Evolutionary conservation across 768 basidiomycete genomes (phyloP).

Genomic region (Russula earlei): DNA sequence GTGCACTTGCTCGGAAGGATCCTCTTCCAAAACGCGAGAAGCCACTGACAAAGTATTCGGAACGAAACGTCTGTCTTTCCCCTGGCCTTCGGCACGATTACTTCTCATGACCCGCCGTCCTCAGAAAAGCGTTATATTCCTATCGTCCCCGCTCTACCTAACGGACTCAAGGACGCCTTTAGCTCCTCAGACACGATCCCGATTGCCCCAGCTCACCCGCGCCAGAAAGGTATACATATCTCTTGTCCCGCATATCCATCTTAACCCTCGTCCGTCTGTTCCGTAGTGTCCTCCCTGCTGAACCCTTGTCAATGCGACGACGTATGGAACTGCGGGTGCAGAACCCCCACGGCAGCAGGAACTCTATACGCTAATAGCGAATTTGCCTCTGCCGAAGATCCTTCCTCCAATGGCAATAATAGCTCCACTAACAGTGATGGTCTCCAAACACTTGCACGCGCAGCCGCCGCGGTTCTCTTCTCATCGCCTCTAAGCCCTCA

Average conservation of each 20-base stretch:
- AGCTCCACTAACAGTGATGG: conserved; percentile 9
- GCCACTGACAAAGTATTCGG: conserved; percentile 16
- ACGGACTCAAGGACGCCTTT: conserved; percentile 19
- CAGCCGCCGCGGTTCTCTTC: conserved; percentile 14
- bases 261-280: background rate
- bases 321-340: conserved; percentile 14
- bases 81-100: background rate
- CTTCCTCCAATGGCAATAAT: conserved; percentile 1
- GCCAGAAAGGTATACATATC: conserved; percentile 14
- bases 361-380: background rate
- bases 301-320: conserved; percentile 19
- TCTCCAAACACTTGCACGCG: conserved; percentile 18
- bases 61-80: conserved; percentile 18
- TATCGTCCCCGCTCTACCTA: conserved; percentile 19
- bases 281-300: conserved; percentile 15
- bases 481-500: background rate
- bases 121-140: conserved; percentile 22
- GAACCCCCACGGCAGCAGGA: background rate
- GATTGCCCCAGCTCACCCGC: conserved; percentile 13
- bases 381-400: background rate
- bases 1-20: conserved; percentile 19
- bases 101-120: background rate
- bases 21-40: conserved; percentile 1
- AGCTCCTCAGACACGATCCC: background rate
- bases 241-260: background rate